Evolutionary conservation across 176 grass and related monocot genomes (phyloP), one percentile per base, ranked within the genome.

Genomic region (Panicum miliaceum): DNA sequence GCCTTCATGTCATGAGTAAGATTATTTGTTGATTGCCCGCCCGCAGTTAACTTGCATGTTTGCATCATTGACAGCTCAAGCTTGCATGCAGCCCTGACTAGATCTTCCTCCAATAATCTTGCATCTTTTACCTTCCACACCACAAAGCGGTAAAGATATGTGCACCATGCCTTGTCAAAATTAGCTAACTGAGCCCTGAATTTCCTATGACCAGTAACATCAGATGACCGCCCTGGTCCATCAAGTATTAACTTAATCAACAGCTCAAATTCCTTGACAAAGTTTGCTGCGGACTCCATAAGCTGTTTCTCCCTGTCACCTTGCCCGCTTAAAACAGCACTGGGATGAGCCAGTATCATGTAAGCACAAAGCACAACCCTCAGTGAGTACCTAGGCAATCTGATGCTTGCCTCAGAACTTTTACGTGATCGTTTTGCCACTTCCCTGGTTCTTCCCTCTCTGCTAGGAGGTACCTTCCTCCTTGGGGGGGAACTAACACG

Each of bases 21-120:
- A 56, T 90, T 75, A 46, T 79, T 50, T 67, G 81, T 85, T 66
- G 78, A 90, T 65, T 92, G 83, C 9, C 93, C 86, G 22, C 87
- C 64, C 0, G 58, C 76, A 78, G 77, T 92, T 73, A 96, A 34
- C 75, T 90, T 99, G 78, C 93, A 96, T 76, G 91, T 99, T 82
- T 96, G 96, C 93, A 99, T 99, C 96, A 96, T 99, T 79, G 96
- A 99, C 16, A 99, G 59, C 81, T 99, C 93, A 71, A 99, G 79
- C 66, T 96, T 91, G 86, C 96, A 99, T 63, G 96, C 96, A 75
- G 89, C 93, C 71, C 91, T 96, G 25, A 99, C 90, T 72, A 99
- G 96, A 91, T 96, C 96, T 51, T 93, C 91, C 83, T 99, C 96
- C 84, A 99, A 88, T 78, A 82, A 82, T 66, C 86, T 99, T 81